phyloP scores from a whole-genome alignment of 305 asterid species.

The Solanum hybrid region DNA sequence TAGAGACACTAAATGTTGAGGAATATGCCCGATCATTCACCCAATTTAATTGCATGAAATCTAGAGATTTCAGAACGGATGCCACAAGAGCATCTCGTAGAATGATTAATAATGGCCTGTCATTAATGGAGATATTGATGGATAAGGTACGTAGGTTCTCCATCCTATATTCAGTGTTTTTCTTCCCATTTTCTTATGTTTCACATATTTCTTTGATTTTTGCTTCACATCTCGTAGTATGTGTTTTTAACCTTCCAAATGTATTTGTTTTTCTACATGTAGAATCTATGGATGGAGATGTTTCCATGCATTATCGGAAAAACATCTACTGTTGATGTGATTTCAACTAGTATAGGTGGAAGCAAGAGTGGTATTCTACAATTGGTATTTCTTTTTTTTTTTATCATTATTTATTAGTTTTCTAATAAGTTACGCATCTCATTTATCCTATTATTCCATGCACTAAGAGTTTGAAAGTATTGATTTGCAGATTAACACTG shows the following conservation, averaged over 20 bases:
- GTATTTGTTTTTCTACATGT: background rate
- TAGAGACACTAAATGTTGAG: background rate
- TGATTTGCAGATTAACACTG: background rate
- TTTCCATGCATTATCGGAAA: conserved; percentile 46
- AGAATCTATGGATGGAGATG: conserved; percentile 54
- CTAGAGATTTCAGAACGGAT: background rate
- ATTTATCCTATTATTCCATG: background rate
- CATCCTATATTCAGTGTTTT: background rate
- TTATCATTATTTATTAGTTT: background rate
- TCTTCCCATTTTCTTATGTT: background rate
- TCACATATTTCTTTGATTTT: background rate
- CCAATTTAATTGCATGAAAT: background rate
- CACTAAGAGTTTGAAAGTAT: background rate
- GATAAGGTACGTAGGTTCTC: background rate
- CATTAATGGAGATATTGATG: background rate
- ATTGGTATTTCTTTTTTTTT: conserved; percentile 28
- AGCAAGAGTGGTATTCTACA: conserved; percentile 33
- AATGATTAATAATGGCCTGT: background rate
- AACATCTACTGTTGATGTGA: conserved; percentile 23
- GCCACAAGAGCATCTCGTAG: background rate
- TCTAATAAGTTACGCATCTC: background rate
- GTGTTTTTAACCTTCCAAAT: too few relatives aligned
- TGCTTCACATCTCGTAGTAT: background rate
- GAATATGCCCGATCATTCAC: background rate
- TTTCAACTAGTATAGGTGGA: conserved; percentile 30